A percentile compares a stretch with the other conserved stretches of the same genome.
These are phyloP conservation scores for Ceratobasidium papillatum DNA, from an alignment of 1,284 basidiomycete species.

Conservation along the genomic window DNA sequence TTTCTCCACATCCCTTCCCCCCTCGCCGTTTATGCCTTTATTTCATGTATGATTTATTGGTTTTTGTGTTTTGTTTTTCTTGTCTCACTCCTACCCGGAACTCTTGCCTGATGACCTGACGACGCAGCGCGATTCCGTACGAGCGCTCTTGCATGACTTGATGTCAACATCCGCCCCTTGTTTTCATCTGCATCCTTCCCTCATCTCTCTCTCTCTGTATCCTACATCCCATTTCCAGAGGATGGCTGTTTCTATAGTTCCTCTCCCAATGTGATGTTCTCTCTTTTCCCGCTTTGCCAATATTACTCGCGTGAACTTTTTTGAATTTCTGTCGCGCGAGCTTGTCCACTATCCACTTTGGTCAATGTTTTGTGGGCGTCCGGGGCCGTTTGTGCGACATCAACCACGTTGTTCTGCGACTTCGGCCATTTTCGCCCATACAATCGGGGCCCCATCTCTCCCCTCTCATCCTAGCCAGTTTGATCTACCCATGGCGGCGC, in stretches of 20 bases:
- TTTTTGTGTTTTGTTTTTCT: neutral
- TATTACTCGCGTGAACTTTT: neutral
- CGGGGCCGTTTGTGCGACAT: conserved; percentile 13
- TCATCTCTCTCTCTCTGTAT: conserved; percentile 7
- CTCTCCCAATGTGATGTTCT: conserved; percentile 33
- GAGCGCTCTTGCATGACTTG: conserved; percentile 26
- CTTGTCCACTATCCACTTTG: neutral
- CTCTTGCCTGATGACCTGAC: conserved; percentile 34
- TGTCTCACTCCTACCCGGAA: conserved; percentile 30
- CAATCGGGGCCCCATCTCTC: neutral
- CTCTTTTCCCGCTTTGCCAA: neutral
- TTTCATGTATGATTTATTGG: conserved; percentile 19
- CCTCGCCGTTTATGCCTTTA: neutral
- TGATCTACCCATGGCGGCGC: neutral
- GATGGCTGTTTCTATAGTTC: conserved; percentile 24
- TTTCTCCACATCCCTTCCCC: neutral
- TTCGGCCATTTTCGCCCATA: neutral
- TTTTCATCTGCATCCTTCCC: neutral
- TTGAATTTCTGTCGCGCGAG: neutral
- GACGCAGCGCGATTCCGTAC: conserved; percentile 30
- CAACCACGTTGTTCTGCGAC: conserved; percentile 19
- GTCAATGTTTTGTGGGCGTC: neutral
- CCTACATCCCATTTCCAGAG: conserved; percentile 35
- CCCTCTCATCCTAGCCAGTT: neutral
- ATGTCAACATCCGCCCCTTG: conserved; percentile 20